Conservation (phyloP, 768 basidiomycete genomes). For the Trametes meyenii region DNA sequence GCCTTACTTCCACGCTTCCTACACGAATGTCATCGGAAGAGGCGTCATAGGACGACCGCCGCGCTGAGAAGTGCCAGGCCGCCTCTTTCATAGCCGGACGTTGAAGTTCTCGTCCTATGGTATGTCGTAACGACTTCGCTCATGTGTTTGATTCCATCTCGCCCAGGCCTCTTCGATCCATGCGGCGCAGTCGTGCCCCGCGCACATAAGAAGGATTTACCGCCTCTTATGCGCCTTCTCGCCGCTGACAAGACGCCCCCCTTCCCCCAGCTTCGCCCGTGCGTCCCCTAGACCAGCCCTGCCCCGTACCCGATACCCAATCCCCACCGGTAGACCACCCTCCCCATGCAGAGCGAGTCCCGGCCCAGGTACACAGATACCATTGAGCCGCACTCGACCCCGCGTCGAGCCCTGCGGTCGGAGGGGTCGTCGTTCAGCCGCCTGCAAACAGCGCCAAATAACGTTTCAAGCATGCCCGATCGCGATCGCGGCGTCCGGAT, state of each 20-base stretch:
- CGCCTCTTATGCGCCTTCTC: constrained; percentile 1
- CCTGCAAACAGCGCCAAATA: constrained; percentile 1
- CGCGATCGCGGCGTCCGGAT: background rate
- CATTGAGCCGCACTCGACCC: background rate
- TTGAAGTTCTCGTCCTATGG: background rate
- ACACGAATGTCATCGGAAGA: too few species aligned
- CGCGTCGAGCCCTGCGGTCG: background rate
- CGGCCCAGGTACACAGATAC: background rate
- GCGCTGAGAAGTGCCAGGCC: background rate
- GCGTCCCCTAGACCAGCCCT: background rate
- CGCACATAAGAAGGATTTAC: constrained; percentile 6
- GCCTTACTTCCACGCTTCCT: too few species aligned
- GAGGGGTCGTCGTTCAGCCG: background rate
- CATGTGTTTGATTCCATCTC: background rate
- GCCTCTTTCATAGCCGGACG: background rate
- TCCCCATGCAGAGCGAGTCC: too few species aligned
- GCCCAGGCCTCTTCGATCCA: background rate
- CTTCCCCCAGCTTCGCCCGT: background rate
- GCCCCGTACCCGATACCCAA: too few species aligned
- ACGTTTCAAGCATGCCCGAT: background rate
- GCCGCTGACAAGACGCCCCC: background rate
- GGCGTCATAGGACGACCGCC: too few species aligned
- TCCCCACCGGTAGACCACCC: too few species aligned
- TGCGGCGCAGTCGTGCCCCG: background rate
- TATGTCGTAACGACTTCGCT: background rate